phyloP scores from a whole-genome alignment of 2,329 filamentous ascomycete genomes.

The Stemphylium lycopersici region DNA sequence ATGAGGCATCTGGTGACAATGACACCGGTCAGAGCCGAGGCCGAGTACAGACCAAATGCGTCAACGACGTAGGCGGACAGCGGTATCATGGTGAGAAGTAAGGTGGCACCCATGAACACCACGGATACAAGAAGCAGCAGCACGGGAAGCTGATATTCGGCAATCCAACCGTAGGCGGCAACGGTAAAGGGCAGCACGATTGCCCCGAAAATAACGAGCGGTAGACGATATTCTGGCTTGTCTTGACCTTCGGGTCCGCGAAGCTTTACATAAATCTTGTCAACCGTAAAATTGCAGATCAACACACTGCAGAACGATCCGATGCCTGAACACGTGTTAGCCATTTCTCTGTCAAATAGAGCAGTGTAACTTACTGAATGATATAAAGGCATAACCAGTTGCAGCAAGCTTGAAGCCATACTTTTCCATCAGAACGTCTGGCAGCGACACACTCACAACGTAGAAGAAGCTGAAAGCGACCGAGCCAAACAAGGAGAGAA shows the following conservation, averaged over 20 bases:
- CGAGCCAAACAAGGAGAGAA: constrained; percentile 55
- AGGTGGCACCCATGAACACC: constrained; percentile 54
- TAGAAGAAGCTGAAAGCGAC: constrained; percentile 55
- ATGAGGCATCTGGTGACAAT: constrained; percentile 63
- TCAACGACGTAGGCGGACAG: constrained; percentile 64
- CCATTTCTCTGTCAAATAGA: background rate
- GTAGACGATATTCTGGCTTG: constrained; percentile 62
- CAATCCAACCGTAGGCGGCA: constrained; percentile 59
- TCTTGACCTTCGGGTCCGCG: constrained; percentile 49
- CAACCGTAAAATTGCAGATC: constrained; percentile 59
- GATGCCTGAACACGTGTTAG: constrained; percentile 43
- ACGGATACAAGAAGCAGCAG: constrained; percentile 53
- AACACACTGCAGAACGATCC: constrained; percentile 58
- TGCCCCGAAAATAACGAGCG: constrained; percentile 57
- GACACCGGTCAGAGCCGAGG: constrained; percentile 63
- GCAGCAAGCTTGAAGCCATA: constrained; percentile 57
- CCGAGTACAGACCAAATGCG: constrained; percentile 62
- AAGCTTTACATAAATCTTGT: constrained; percentile 61
- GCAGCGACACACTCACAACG: constrained; percentile 55
- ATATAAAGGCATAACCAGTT: constrained; percentile 61
- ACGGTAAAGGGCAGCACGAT: constrained; percentile 56
- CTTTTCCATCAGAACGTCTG: constrained; percentile 49
- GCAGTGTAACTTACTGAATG: constrained; percentile 55
- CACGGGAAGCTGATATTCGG: constrained; percentile 53
- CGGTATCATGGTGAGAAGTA: constrained; percentile 58